Percentiles rank a stretch among this genome's conserved stretches.
These are phyloP conservation scores for Albatrellus sp. DNA, from an alignment of 1,284 basidiomycete species.

Conservation along the genomic window DNA sequence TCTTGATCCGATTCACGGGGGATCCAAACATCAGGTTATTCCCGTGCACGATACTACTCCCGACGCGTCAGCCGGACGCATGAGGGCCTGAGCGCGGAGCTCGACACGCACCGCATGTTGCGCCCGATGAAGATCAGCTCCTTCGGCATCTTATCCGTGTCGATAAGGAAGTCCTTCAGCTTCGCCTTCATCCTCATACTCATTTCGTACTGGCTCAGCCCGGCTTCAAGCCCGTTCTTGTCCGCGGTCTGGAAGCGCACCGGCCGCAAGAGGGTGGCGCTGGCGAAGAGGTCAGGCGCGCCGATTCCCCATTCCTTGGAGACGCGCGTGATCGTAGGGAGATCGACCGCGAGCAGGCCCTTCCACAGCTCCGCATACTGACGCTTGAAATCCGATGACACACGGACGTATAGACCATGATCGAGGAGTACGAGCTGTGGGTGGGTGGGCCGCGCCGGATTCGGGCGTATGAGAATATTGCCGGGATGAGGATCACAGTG, in stretches of 20 bases:
- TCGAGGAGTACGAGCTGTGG: slow-evolving; percentile 82
- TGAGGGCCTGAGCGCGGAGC: too few species aligned
- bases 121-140: slow-evolving; percentile 75
- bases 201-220: slow-evolving; percentile 43
- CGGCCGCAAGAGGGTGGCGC: slow-evolving; percentile 56
- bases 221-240: slow-evolving; percentile 19
- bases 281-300: slow-evolving; percentile 66
- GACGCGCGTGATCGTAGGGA: slow-evolving; percentile 46
- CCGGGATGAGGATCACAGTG: slow-evolving; percentile 72
- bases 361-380: slow-evolving; percentile 77
- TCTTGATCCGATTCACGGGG: slow-evolving; percentile 79
- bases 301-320: slow-evolving; percentile 72
- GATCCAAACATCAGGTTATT: slow-evolving; percentile 73
- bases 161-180: slow-evolving; percentile 45
- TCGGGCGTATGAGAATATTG: slow-evolving; percentile 73
- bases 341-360: slow-evolving; percentile 63
- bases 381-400: slow-evolving; percentile 49
- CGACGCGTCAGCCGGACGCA: too few species aligned
- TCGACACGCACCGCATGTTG: slow-evolving; percentile 58
- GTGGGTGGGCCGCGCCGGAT: slow-evolving; percentile 42
- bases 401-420: slow-evolving; percentile 75
- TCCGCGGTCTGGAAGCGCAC: slow-evolving; percentile 26
- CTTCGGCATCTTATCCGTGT: slow-evolving; percentile 62
- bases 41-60: slow-evolving; percentile 49
- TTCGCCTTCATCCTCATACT: slow-evolving; percentile 54